Conservation (phyloP, 2,329 filamentous ascomycete genomes). For the Sporothrix sp. region DNA sequence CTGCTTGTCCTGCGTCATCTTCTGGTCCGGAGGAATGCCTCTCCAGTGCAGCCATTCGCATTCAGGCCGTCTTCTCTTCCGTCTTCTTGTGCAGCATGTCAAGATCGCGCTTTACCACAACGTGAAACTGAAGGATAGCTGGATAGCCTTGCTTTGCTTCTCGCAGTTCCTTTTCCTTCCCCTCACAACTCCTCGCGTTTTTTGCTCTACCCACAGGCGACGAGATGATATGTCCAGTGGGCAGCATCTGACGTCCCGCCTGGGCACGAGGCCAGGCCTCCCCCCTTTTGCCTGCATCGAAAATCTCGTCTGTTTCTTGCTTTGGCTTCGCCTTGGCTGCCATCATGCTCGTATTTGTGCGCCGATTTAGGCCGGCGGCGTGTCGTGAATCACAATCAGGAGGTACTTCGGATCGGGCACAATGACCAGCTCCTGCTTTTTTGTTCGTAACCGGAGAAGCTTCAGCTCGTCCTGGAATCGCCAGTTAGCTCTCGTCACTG, state of each 20-base stretch:
- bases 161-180: background rate
- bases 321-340: background rate
- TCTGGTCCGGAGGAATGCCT: background rate
- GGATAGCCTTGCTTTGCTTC: no score
- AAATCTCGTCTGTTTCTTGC: no score
- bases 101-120: no score
- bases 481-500: background rate
- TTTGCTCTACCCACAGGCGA: no score
- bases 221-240: no score
- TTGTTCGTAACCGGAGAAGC: slow-evolving; percentile 67
- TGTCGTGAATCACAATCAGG: slow-evolving; percentile 71
- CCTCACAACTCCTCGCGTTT: background rate
- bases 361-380: slow-evolving; percentile 50
- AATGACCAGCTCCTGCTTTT: slow-evolving; percentile 75
- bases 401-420: slow-evolving; percentile 73
- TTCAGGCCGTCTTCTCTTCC: no score
- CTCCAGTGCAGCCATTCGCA: no score
- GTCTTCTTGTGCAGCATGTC: no score
- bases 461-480: slow-evolving; percentile 58
- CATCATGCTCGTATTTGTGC: background rate
- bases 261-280: background rate
- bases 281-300: background rate
- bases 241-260: background rate
- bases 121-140: no score
- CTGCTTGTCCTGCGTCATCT: background rate